phyloP scores from a whole-genome alignment of 2,329 filamentous ascomycete genomes.

The Helotiales sp. region DNA sequence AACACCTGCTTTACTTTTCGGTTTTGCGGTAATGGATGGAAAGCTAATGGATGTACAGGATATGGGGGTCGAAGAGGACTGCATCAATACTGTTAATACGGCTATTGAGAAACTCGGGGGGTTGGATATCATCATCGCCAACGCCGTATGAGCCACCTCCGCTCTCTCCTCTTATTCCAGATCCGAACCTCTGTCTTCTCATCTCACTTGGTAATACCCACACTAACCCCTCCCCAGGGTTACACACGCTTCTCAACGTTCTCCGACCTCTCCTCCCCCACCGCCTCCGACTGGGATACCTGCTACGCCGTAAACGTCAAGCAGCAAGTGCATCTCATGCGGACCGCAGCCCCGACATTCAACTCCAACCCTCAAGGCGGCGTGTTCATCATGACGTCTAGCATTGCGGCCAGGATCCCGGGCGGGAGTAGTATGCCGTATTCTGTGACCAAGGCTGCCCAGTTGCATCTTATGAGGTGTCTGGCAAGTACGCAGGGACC shows the following conservation, averaged over 20 bases:
- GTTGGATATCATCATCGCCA: slow-evolving; percentile 64
- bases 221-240: neutral
- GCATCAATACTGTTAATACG: slow-evolving; percentile 56
- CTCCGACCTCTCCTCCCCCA: slow-evolving; percentile 33
- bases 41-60: slow-evolving; percentile 49
- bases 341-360: slow-evolving; percentile 62
- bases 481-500: slow-evolving; percentile 65
- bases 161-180: too few relatives aligned
- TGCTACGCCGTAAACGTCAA: slow-evolving; percentile 69
- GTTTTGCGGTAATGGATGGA: too few relatives aligned
- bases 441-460: slow-evolving; percentile 51
- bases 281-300: slow-evolving; percentile 35
- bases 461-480: slow-evolving; percentile 69
- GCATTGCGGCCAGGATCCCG: slow-evolving; percentile 55
- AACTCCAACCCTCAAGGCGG: slow-evolving; percentile 66
- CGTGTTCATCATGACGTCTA: slow-evolving; percentile 66
- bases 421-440: slow-evolving; percentile 31
- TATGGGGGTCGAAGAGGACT: slow-evolving; percentile 59
- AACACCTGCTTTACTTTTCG: neutral
- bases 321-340: slow-evolving; percentile 57
- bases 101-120: slow-evolving; percentile 62
- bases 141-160: neutral
- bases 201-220: neutral
- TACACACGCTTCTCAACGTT: slow-evolving; percentile 32
- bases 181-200: too few relatives aligned